phyloP scores from a whole-genome alignment of 495 filamentous ascomycete genomes.

The Penicillium atrosanguineum region DNA sequence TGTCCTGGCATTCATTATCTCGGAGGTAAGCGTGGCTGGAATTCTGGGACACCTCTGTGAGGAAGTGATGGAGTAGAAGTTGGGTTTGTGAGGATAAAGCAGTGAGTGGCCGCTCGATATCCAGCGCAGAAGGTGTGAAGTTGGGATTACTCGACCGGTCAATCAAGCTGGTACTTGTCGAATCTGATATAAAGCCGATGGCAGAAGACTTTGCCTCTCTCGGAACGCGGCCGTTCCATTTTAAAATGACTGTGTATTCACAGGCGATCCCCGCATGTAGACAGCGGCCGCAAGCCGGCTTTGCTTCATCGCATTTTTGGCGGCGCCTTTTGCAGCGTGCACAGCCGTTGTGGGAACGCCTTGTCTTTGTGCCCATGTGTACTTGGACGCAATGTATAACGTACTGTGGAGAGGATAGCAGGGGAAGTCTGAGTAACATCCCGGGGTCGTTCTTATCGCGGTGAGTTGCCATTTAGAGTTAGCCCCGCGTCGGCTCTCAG shows the following conservation, averaged over 20 bases:
- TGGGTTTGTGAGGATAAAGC: slow-evolving; percentile 2
- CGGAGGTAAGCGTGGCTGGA: slow-evolving; percentile 13
- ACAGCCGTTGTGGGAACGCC: slow-evolving; percentile 14
- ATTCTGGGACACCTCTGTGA: slow-evolving; percentile 13
- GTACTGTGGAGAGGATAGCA: background rate
- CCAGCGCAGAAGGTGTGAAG: background rate
- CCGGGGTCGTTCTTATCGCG: background rate
- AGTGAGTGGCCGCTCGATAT: background rate
- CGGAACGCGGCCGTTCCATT: slow-evolving; percentile 19
- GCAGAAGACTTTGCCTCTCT: slow-evolving; percentile 2
- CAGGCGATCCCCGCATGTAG: slow-evolving; percentile 7
- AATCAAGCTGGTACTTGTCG: background rate
- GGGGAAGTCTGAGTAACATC: background rate
- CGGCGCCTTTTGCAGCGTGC: slow-evolving; percentile 16
- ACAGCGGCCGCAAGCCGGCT: slow-evolving; percentile 13
- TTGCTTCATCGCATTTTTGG: slow-evolving; percentile 18
- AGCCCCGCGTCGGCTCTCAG: background rate
- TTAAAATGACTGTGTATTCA: slow-evolving; percentile 12
- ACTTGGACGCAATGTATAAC: background rate
- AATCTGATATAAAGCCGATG: background rate
- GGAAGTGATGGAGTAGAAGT: slow-evolving; percentile 14
- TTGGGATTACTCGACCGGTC: background rate
- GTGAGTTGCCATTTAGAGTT: background rate
- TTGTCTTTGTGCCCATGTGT: background rate
- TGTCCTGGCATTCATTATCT: slow-evolving; percentile 14